Evolutionary conservation across 177 flowering plant species (phyloP), one percentile per base, ranked within the genome.

Genomic region (Vitis hybrid): DNA sequence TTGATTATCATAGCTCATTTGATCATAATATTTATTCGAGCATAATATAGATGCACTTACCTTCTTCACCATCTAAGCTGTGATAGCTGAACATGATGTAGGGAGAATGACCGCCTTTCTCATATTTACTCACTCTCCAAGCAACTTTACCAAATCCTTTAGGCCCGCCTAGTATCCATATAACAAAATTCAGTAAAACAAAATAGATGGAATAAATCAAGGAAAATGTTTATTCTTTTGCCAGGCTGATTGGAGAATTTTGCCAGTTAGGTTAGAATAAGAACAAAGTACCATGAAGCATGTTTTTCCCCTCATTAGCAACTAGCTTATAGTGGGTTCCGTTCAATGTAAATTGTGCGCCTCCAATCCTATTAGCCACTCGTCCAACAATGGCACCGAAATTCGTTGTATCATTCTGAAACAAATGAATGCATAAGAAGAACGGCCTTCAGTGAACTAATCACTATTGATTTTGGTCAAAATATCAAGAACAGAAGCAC

Each of bases 361-460:
- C 86, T 13, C 75, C 91, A 34, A 96, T 89, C 61, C 99, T 83
- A 73, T 96, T 93, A 21, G 97, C 98, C 3, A 93, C 97, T n/a
- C 97, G 81, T 15, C 99, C 99, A 30, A 96, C 97, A 60, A 82
- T 70, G 21, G 88, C 86, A 23, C 99, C 98, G 60, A 93, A 86
- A 66, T 91, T 85, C 1, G 83, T 54, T 11, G 76, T 71, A 61
- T 92, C 97, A 66, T 86, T 87, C 99, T 96, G 86, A 79, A 81
- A 48, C 39, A 51, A 23, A 59, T 45, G 14, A 11, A 74, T 2
- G 55, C 3, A 56, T 3, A 26, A 26, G 15, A 26, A 49, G 17
- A 13, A 58, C 9, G 13, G 15, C 13, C 34, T 23, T 21, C n/a
- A 49, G 26, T 34, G 30, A 49, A 4, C 15, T 56, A 19, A 56